phyloP scores from a whole-genome alignment of 768 basidiomycete species.

The Cystobasidiopsis lactophilus region DNA sequence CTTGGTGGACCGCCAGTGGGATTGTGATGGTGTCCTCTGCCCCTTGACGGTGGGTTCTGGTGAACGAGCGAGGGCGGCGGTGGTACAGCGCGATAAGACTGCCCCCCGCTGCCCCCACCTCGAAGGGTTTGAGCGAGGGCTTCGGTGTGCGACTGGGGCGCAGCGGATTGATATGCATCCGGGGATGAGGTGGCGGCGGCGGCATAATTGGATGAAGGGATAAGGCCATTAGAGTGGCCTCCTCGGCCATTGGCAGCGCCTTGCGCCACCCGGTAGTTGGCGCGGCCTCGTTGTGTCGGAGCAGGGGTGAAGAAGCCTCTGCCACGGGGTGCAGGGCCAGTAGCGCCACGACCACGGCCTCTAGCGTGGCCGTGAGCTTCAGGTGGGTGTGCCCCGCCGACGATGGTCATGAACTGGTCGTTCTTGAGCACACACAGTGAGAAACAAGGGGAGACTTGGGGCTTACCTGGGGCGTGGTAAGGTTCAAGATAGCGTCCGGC shows the following conservation, averaged over 20 bases:
- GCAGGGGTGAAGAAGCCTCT: neutral
- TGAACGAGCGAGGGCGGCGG: neutral
- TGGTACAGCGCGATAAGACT: neutral
- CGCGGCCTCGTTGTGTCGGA: neutral
- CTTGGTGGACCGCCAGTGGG: neutral
- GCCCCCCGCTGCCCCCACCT: neutral
- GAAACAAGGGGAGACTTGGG: too few relatives aligned
- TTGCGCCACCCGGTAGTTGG: neutral
- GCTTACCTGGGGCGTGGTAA: constrained; percentile 34
- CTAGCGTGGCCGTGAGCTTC: neutral
- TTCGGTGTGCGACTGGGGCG: neutral
- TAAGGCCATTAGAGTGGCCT: neutral
- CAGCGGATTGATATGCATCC: neutral
- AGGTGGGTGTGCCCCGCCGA: neutral
- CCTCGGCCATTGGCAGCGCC: neutral
- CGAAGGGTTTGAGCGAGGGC: neutral
- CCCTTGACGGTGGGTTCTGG: neutral
- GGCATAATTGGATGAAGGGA: neutral
- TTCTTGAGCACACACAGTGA: too few relatives aligned
- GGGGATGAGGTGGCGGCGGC: neutral
- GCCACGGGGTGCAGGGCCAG: too few relatives aligned
- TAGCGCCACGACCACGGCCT: neutral
- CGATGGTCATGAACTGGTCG: neutral
- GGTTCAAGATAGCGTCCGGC: constrained; percentile 69
- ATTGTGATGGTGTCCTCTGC: neutral